A percentile compares a stretch with the other conserved stretches of the same genome.
phyloP scores from a whole-genome alignment of 108 stramenopile genomes.

The Cyclotella cryptica region DNA sequence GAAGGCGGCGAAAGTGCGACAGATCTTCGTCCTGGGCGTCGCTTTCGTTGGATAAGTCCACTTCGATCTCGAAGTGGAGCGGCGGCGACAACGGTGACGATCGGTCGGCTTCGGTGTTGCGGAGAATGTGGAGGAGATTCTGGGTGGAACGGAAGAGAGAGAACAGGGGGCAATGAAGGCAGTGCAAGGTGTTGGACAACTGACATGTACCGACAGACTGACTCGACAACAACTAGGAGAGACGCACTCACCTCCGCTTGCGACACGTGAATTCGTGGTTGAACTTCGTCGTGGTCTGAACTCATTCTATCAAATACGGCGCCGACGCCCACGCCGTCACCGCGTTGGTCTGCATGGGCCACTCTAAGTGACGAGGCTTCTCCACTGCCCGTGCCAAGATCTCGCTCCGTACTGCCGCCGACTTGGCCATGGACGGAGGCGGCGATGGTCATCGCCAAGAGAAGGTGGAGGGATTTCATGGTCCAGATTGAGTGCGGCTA shows the following conservation, averaged over 20 bases:
- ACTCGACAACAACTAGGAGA: background rate
- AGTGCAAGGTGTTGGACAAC: background rate
- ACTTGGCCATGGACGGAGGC: background rate
- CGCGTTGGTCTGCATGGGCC: too few species aligned
- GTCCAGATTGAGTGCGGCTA: background rate
- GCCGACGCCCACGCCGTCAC: too few species aligned
- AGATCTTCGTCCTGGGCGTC: background rate
- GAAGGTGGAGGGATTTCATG: background rate
- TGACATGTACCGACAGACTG: background rate
- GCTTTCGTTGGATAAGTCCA: background rate
- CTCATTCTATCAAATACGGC: too few species aligned
- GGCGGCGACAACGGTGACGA: constrained; percentile 5
- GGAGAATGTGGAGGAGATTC: constrained; percentile 10
- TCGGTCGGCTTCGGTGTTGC: constrained; percentile 1
- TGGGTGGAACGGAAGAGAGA: background rate
- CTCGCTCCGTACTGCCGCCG: background rate
- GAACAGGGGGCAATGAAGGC: background rate
- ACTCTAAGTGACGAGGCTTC: background rate
- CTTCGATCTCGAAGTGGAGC: constrained; percentile 15
- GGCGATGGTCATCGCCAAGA: background rate
- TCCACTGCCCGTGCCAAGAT: background rate
- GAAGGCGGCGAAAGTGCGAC: constrained; percentile 14
- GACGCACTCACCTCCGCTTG: too few species aligned
- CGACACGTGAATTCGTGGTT: too few species aligned
- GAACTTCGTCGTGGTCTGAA: too few species aligned